Evolutionary conservation across 768 basidiomycete genomes (phyloP).

Genomic region (Hortiboletus flavorubellus): DNA sequence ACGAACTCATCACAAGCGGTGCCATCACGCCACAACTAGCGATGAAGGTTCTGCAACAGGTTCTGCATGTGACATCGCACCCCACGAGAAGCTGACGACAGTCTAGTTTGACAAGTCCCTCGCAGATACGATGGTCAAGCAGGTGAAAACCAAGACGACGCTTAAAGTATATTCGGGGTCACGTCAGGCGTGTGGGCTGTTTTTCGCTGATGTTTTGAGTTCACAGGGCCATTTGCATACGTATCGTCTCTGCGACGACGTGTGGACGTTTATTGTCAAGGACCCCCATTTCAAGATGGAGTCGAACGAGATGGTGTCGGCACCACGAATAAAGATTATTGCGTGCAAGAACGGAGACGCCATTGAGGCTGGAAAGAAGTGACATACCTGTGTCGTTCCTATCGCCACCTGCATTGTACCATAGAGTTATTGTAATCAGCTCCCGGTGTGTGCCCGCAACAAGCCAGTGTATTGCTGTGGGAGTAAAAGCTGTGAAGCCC

Average conservation of each 20-base stretch:
- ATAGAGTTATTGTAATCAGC: constrained; percentile 28
- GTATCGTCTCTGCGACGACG: constrained; percentile 91
- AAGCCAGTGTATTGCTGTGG: constrained; percentile 13
- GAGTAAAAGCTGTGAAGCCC: constrained; percentile 5
- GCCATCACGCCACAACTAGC: constrained; percentile 96
- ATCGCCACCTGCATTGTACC: constrained; percentile 14
- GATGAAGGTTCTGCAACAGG: constrained; percentile 99
- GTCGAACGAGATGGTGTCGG: constrained; percentile 69
- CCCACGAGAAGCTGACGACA: constrained; percentile 11
- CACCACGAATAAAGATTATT: constrained; percentile 91
- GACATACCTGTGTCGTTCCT: constrained; percentile 11
- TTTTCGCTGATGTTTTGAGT: constrained; percentile 1
- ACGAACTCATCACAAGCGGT: constrained; percentile 96
- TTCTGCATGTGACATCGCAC: constrained; percentile 33
- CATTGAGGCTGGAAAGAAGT: constrained; percentile 80
- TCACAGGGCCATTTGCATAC: constrained; percentile 83
- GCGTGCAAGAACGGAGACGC: constrained; percentile 96
- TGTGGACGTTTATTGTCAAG: constrained; percentile 98
- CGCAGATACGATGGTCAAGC: constrained; percentile 88
- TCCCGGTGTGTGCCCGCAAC: neutral
- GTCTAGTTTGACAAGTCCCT: constrained; percentile 92
- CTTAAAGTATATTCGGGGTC: constrained; percentile 61
- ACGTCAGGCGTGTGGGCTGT: neutral
- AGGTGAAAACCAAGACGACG: constrained; percentile 92
- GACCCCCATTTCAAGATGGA: constrained; percentile 96